Evolutionary conservation across 1,139 yeast genomes (phyloP), one percentile per base, ranked within the genome.

Genomic region (Trichomonascaceae sp.): DNA sequence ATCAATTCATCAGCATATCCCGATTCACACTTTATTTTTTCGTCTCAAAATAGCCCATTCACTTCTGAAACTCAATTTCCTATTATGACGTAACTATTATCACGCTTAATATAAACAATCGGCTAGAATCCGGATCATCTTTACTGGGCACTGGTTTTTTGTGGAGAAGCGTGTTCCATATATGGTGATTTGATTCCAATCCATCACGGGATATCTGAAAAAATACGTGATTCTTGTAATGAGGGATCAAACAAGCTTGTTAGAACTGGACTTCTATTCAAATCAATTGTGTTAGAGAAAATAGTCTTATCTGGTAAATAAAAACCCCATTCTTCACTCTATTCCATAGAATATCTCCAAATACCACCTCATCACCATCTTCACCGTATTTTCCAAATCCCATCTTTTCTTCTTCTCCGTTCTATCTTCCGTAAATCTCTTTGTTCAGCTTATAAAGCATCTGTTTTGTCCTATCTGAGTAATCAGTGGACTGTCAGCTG

Each of bases 401-500:
- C 32, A 8, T 27, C 58, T 70, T 68, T 59, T 80, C 73, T 60
- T 85, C 85, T 30, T 76, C 72, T 45, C 83, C 83, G 15, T n/a
- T 36, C 17, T 15, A 36, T n/a, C 15, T 36, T 36, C 41, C 17
- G 17, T 36, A 13, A 15, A 13, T 36, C 17, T 36, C 41, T 36
- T 36, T 36, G 41, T 36, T 17, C 8, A 36, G 41, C 41, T 36
- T 36, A 36, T 13, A 36, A 36, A 36, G 41, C 41, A 36, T 15
- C 15, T 36, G 41, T 36, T 15, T 36, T 36, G 15, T n/a, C 41
- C 41, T 36, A 36, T 36, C 41, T 36, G 9, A 36, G 41, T 36
- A 36, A 36, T 36, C 18, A 4, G 17, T 36, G 41, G 8, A 27
- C 9, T 13, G 41, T 36, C 41, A 36, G 41, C 41, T 36, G 41